Evolutionary conservation across 139 green algal species (phyloP).

Genomic region (Chlamydomonas schloesseri): DNA sequence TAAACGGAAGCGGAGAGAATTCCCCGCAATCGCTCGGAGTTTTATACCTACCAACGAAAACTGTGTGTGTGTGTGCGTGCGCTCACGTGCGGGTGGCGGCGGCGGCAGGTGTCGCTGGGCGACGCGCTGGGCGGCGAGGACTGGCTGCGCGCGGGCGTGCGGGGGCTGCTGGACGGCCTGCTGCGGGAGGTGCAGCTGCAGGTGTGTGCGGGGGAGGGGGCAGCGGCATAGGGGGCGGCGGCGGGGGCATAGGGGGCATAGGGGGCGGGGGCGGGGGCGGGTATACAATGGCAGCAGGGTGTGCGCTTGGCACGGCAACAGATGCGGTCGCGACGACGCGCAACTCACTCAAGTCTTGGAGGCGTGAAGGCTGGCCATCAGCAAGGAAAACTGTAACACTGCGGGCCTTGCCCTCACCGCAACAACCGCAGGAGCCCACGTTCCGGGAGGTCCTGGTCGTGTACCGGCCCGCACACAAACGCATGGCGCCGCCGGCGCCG

Average conservation of each 20-base stretch:
- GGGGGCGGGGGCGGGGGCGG: background rate
- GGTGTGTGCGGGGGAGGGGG: background rate
- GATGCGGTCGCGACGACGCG: no score
- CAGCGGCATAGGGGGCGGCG: no score
- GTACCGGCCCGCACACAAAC: slow-evolving; percentile 8
- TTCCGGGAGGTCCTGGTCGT: slow-evolving; percentile 37
- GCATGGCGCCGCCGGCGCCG: slow-evolving; percentile 3
- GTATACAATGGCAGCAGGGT: background rate
- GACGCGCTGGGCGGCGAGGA: slow-evolving; percentile 30
- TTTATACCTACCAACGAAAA: no score
- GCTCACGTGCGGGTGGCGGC: no score
- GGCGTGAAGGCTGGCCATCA: no score
- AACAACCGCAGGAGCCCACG: slow-evolving; percentile 48
- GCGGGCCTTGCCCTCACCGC: no score
- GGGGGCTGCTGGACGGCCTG: slow-evolving; percentile 32
- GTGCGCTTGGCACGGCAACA: no score
- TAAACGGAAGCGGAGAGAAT: no score
- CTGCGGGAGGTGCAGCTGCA: slow-evolving; percentile 49
- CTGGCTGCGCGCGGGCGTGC: slow-evolving; percentile 24
- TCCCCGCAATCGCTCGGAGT: no score
- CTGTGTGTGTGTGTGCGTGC: no score
- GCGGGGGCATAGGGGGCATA: background rate
- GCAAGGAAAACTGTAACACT: no score
- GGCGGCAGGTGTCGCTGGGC: background rate
- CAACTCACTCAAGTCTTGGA: no score